Base-by-base conservation (phyloP, 2,329 filamentous ascomycete genomes). In the Aschersonia sp. region DNA sequence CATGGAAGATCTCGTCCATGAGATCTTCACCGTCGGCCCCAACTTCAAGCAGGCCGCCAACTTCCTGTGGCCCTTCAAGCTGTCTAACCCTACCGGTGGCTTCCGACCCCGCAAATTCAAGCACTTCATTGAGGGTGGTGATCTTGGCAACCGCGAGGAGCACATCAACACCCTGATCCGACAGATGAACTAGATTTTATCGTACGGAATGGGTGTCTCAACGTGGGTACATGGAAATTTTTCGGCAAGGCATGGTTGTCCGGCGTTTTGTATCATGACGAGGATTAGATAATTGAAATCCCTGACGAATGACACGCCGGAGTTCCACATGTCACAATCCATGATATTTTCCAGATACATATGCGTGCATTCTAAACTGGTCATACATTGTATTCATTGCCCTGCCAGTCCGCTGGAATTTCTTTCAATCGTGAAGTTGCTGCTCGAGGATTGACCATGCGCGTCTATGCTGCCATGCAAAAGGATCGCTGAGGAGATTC, bases 51-150 rank as follows among this genome's bases (percentile, higher is more conserved):
- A 95, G 77, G 88, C 87, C 64, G 81, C 83, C 76, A 98, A 97
- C 84, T 97, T 97, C 83, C 76, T 97, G 59, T 98, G 92, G 92
- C 92, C 92, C 67, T 98, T 98, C 83, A 97, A 98, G 85, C 85
- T 98, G 59, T 88, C 81, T 81, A 95, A 94, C 82, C 92, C 92
- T 66, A 97, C 75, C 61, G 92, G 92, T 69, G 90, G 92, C 57
- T 98, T 97, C 87, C 84, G 84, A 61, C 72, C 84, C 62, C 80
- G 92, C 74, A 98, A 97, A 79, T 97, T 97, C 83, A 92, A 88
- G 79, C 89, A 97, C 78, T 97, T 87, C 76, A 86, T 97, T 55
- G 86, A 95, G 79, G 92, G 90, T 72, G 92, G 92, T 83, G 92
- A 98, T 72, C 76, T 94, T 61, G 92, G 92, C 69, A 97, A 98